Evolutionary conservation across 2,329 filamentous ascomycete genomes (phyloP), one percentile per base, ranked within the genome.

Genomic region (Colletotrichum sublineola): DNA sequence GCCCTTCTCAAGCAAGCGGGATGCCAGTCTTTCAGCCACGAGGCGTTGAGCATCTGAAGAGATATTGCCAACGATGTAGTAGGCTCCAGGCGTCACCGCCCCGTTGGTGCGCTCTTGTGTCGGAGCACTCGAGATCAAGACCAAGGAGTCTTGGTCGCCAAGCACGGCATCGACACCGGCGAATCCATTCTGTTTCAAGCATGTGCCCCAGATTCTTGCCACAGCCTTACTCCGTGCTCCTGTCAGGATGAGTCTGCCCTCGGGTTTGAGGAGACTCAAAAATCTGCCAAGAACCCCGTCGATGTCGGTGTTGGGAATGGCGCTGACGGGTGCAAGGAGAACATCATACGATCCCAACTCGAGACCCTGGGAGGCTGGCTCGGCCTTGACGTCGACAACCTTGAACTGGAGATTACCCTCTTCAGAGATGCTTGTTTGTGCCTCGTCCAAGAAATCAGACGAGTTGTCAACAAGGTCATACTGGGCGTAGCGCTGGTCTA

Each of bases 351-450:
- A 67, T 5, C 67, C 68, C 1, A 53, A 61, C 6, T 71, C 70
- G 48, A 77, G 79, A 1, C 77, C 79, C 63, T 80, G 79, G 0
- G 74, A 62, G 1, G 58, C 36, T 0, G 76, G 76, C 8, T 79
- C 76, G 15, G 75, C 73, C 70, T 81, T 76, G 29, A 81, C 75
- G 61, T 84, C 77, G 6, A 84, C 75, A 2, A 74, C 76, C 44
- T 79, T 79, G 71, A 79, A 84, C 11, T 70, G 67, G 67, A 57
- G n/a, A 24, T 38, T 15, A 36, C 24, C 46, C 14, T 53, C 15
- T 20, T 50, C 46, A 5, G 61, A 46, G 9, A 53, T 20, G 46
- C 2, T 31, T n/a, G 38, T n/a, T 6, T 36, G 11, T 7, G 66
- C 68, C 14, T 58, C 74, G 64, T 75, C 66, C 42, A 78, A 74